A percentile compares a stretch with the other conserved stretches of the same genome.
Evolutionary conservation across 2,329 filamentous ascomycete genomes (phyloP).

Genomic region (Talaromyces sp.): DNA sequence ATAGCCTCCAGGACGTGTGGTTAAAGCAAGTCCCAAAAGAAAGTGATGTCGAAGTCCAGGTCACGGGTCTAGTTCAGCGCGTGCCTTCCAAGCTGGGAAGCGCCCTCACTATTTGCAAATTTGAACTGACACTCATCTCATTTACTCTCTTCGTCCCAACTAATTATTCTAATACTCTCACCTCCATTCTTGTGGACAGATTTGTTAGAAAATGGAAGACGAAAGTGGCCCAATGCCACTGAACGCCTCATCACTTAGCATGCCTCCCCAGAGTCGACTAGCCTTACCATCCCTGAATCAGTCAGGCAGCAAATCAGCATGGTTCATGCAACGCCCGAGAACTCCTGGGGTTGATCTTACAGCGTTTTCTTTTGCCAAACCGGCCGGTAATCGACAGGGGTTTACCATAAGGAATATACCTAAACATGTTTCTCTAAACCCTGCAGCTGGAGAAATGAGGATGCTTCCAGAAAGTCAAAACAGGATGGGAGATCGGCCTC

Average conservation of each 20-base stretch:
- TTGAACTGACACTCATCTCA: not conserved
- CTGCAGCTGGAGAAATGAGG: not conserved
- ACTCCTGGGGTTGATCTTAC: slow-evolving; percentile 32
- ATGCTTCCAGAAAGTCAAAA: not conserved
- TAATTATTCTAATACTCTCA: not conserved
- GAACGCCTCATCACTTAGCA: not conserved
- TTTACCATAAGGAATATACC: slow-evolving; percentile 26
- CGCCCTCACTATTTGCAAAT: not conserved
- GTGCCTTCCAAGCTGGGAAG: not conserved
- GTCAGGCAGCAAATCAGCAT: not conserved
- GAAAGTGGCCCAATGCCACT: not conserved
- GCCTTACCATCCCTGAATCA: not conserved
- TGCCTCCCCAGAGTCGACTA: not conserved
- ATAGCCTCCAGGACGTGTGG: too few relatives aligned
- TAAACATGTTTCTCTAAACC: slow-evolving; percentile 7
- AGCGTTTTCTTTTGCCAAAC: slow-evolving; percentile 40
- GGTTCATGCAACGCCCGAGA: slow-evolving; percentile 35
- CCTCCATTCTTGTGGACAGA: not conserved
- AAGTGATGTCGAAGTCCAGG: too few relatives aligned
- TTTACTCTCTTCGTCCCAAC: not conserved
- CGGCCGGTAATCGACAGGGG: slow-evolving; percentile 23
- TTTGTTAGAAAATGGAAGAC: not conserved
- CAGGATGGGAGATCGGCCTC: too few relatives aligned
- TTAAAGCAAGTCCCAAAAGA: too few relatives aligned
- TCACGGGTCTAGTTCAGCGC: not conserved